phyloP scores from a whole-genome alignment of 2,329 filamentous ascomycete species.

The Fusarium staphyleae region DNA sequence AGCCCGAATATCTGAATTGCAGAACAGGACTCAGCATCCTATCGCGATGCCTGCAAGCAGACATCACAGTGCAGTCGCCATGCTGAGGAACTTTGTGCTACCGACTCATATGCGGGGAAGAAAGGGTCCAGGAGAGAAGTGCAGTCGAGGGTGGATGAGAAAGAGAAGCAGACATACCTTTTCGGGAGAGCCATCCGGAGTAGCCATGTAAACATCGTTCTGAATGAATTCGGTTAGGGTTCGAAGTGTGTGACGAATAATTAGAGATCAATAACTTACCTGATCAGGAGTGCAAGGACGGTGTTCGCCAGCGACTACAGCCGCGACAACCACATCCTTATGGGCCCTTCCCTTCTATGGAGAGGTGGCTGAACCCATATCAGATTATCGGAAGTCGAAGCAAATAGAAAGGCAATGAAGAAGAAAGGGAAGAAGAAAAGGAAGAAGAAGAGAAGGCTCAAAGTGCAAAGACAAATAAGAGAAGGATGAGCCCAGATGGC shows the following conservation, averaged over 20 bases:
- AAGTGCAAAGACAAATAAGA: too few relatives aligned
- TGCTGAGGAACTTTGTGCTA: constrained; percentile 6
- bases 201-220: neutral
- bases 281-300: neutral
- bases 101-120: constrained; percentile 19
- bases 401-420: too few relatives aligned
- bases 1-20: neutral
- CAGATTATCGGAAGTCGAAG: too few relatives aligned
- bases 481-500: too few relatives aligned
- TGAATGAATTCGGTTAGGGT: neutral
- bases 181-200: too few relatives aligned
- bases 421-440: too few relatives aligned
- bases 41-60: neutral
- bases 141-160: constrained; percentile 29
- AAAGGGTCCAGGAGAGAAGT: constrained; percentile 12
- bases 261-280: neutral
- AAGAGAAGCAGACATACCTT: constrained; percentile 29
- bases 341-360: too few relatives aligned
- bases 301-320: too few relatives aligned
- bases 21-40: constrained; percentile 8
- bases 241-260: neutral
- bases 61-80: neutral
- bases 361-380: too few relatives aligned
- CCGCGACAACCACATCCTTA: too few relatives aligned
- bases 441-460: too few relatives aligned